Evolutionary conservation across 495 filamentous ascomycete genomes (phyloP), one percentile per base, ranked within the genome.

Genomic region (Platismatia glauca): DNA sequence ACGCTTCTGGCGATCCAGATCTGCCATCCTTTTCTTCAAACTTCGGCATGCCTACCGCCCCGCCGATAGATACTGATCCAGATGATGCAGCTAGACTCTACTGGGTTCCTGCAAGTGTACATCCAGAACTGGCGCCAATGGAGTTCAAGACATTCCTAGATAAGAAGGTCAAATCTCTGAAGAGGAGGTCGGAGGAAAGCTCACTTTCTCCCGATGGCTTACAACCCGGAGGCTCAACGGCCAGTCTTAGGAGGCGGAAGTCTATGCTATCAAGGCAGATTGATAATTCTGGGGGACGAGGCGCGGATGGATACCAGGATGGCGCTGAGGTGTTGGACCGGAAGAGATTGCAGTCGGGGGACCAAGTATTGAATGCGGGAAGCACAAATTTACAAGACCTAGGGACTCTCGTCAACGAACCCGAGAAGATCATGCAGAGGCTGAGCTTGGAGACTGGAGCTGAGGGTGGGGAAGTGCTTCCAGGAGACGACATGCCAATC

Each of bases 121-220:
- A 99, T 69, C 94, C 94, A 16, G 94, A 97, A 75, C 77, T 99
- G 37, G 94, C 95, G 34, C 95, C 94, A 7, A 91, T 87, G 72
- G 95, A 97, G 69, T 99, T 97, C 78, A 96, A 94, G 74, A 89
- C 89, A 1, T 99, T 97, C 69, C 81, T 99, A 1, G 93, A 97
- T 70, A 94, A 91, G 53, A 87, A 90, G 69, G 88, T 96, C 31
- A 86, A 95, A 59, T 84, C 89, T 16, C 95, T 97, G 67, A 88
- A 90, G 74, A 78, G 92, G 66, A 84, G 86, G 71, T 95, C 90
- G 9, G 86, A 87, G 9, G 90, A 93, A 53, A 69, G 76, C 63
- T 79, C 87, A 9, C 76, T 95, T 61, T 87, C 86, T 1, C 76
- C 81, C 5, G 85, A 89, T 63, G 82, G 85, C 4, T 67, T 86